Percentiles rank a stretch among this genome's conserved stretches.
phyloP scores from a whole-genome alignment of 31 red algal species.

The Odonthalia washingtoniensis region DNA sequence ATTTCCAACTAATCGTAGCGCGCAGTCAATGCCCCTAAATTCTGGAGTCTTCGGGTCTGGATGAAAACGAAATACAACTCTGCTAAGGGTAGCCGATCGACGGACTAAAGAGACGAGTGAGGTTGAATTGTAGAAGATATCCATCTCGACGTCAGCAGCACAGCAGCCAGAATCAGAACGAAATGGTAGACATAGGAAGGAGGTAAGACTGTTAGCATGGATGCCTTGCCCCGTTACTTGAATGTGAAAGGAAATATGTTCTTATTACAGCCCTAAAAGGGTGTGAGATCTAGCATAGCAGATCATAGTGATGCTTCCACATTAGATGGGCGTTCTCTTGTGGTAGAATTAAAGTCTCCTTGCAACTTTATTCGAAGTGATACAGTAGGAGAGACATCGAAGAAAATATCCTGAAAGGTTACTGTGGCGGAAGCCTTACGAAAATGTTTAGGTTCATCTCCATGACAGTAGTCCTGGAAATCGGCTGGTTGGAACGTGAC shows the following conservation, averaged over 20 bases:
- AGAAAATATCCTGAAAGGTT: constrained; percentile 35
- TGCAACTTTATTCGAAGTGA: constrained; percentile 16
- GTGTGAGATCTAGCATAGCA: constrained; percentile 20
- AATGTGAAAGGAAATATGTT: constrained; percentile 36
- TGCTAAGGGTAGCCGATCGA: constrained; percentile 54
- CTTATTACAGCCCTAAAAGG: constrained; percentile 31
- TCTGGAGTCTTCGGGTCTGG: constrained; percentile 75
- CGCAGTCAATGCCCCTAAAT: constrained; percentile 64
- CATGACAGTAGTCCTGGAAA: constrained; percentile 73
- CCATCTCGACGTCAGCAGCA: constrained; percentile 53
- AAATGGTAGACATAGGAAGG: constrained; percentile 70
- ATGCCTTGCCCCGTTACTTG: constrained; percentile 52
- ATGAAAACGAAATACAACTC: constrained; percentile 78
- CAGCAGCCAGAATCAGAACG: constrained; percentile 68
- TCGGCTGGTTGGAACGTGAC: constrained; percentile 61
- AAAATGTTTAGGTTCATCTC: constrained; percentile 42
- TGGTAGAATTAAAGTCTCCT: constrained; percentile 48
- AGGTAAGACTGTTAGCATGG: constrained; percentile 46
- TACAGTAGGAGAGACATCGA: not conserved
- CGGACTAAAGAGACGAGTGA: constrained; percentile 69
- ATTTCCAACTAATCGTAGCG: constrained; percentile 82
- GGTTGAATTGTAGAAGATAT: constrained; percentile 55
- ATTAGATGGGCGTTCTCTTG: constrained; percentile 47
- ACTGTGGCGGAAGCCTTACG: constrained; percentile 24
- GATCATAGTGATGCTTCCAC: constrained; percentile 41